Evolutionary conservation across 2,329 filamentous ascomycete genomes (phyloP), one percentile per base, ranked within the genome.

Genomic region (Colletotrichum incanum): DNA sequence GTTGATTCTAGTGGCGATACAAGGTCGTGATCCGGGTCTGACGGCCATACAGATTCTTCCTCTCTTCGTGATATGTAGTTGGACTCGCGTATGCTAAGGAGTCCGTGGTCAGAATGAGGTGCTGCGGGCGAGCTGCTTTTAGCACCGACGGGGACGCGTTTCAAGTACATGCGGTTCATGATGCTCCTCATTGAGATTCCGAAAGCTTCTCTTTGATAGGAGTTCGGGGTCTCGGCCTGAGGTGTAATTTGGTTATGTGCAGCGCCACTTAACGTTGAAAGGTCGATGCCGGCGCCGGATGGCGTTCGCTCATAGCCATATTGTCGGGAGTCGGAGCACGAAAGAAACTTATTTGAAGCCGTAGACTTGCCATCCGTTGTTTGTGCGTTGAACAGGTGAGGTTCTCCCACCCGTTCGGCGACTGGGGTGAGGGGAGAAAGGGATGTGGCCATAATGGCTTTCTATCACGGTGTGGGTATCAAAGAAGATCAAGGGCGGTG

Each of bases 141-240:
- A 55, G 72, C 74, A 56, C 62, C 73, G 28, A 75, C 65, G 12
- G 67, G 71, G 20, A 75, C 54, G 28, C 59, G 68, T 37, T 52
- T 23, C 16, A 67, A 60, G 20, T 61, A 68, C 28, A 65, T 56
- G 14, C 69, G 49, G 12, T 67, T 60, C 34, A 47, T 54, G 39
- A 49, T 37, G 18, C 54, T 47, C 31, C 34, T 54, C 16, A 59
- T 41, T 49, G 60, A 60, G 18, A 60, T 65, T 11, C 52, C 39
- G 23, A 70, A 12, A 41, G 47, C n/a, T 20, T 54, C 54, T 23
- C 55, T 70, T 55, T 43, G 58, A 47, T 12, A 47, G 60, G 20
- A 20, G 18, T 23, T 39, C 12, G 41, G 49, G 20, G 60, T 65
- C 20, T 50, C 54, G 9, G 54, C 9, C 37, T 47, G 54, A 50